phyloP scores from a whole-genome alignment of 1,284 basidiomycete species.

The Ceratobasidium sp. region DNA sequence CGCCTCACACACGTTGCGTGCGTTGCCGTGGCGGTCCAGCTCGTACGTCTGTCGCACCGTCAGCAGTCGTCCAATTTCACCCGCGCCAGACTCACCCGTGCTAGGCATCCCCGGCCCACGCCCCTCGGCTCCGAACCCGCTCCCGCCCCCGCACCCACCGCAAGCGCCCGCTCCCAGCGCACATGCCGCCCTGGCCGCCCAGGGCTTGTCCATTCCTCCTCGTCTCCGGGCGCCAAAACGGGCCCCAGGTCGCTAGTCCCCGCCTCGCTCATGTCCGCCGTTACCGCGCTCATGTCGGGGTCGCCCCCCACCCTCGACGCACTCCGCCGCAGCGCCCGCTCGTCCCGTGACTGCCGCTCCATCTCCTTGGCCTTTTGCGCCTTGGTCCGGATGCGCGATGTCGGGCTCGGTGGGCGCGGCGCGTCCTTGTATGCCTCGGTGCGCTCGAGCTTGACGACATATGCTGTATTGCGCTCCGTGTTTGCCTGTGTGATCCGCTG shows the following conservation, averaged over 20 bases:
- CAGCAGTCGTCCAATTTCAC: background rate
- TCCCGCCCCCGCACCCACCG: background rate
- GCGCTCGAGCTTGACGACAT: slow-evolving; percentile 14
- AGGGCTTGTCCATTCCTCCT: background rate
- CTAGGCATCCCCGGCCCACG: slow-evolving; percentile 27
- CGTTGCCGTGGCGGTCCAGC: slow-evolving; percentile 34
- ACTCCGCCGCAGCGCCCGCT: slow-evolving; percentile 40
- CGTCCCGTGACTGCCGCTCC: slow-evolving; percentile 21
- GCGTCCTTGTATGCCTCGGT: slow-evolving; percentile 2
- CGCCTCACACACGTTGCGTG: background rate
- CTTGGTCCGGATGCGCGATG: slow-evolving; percentile 38
- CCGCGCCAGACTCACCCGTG: background rate
- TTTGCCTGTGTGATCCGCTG: slow-evolving; percentile 21
- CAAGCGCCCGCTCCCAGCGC: slow-evolving; percentile 25
- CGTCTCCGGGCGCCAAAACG: slow-evolving; percentile 19
- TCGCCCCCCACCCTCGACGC: slow-evolving; percentile 25
- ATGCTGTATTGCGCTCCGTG: slow-evolving; percentile 24
- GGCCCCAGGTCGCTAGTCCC: background rate
- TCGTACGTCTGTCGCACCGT: background rate
- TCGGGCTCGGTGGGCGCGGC: slow-evolving; percentile 41
- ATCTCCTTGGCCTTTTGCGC: slow-evolving; percentile 41
- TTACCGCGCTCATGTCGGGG: background rate
- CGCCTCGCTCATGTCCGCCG: too few relatives aligned
- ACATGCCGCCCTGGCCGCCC: slow-evolving; percentile 16
- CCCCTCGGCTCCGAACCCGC: background rate